Percentiles rank a stretch among this genome's conserved stretches.
These are phyloP conservation scores for Cytospora piceicola DNA, from an alignment of 2,329 filamentous ascomycete species.

Conservation along the genomic window DNA sequence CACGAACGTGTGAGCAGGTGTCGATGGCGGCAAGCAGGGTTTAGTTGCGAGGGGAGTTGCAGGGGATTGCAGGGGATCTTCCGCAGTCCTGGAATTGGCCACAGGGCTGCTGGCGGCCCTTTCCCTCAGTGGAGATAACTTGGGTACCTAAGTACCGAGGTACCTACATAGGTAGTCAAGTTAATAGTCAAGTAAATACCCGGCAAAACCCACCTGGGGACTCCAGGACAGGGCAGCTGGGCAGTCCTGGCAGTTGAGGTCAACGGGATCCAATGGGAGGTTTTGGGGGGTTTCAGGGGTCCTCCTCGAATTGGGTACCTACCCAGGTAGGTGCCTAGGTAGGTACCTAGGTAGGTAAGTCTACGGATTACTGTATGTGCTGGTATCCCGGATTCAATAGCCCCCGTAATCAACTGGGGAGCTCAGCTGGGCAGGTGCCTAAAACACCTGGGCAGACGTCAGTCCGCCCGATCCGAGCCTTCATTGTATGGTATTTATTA, in stretches of 20 bases:
- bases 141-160: background rate
- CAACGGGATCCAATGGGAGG: background rate
- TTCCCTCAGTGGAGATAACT: conserved; percentile 3
- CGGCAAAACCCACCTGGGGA: no score
- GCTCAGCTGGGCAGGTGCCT: background rate
- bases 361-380: no score
- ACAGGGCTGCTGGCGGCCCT: background rate
- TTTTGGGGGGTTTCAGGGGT: background rate
- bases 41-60: conserved; percentile 2
- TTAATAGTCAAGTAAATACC: no score
- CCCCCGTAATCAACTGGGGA: background rate
- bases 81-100: conserved; percentile 1
- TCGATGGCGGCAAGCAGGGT: no score
- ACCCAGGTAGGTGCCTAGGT: no score
- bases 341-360: no score
- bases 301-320: no score
- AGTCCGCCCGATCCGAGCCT: background rate
- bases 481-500: background rate
- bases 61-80: background rate
- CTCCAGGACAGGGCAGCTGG: no score
- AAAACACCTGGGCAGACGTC: background rate
- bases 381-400: no score
- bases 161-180: no score
- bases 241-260: background rate
- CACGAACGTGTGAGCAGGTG: conserved; percentile 24